These are phyloP conservation scores for Pythium myriotylum DNA, from an alignment of 352 stramenopile genomes.

Conservation along the genomic window DNA sequence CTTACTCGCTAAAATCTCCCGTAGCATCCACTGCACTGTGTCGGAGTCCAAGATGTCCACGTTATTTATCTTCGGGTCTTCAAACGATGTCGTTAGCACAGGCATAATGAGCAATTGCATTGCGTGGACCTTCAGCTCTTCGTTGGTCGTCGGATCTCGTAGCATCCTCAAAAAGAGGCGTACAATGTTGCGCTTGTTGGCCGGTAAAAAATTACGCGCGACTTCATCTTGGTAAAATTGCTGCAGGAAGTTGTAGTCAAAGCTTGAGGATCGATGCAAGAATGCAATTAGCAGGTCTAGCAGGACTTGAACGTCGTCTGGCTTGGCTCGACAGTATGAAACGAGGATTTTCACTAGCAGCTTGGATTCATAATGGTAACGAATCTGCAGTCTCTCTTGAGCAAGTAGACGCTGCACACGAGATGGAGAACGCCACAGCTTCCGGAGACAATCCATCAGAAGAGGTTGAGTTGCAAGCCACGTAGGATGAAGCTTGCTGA, in stretches of 20 bases:
- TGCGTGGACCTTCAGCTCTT: conserved; percentile 93
- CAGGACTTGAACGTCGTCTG: conserved; percentile 95
- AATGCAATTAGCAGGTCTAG: conserved; percentile 96
- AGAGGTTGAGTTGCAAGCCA: conserved; percentile 90
- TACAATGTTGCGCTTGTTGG: conserved; percentile 86
- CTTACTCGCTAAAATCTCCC: conserved; percentile 87
- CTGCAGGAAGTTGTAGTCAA: conserved; percentile 96
- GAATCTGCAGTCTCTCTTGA: conserved; percentile 82
- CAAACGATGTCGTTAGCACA: conserved; percentile 88
- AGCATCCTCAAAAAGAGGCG: conserved; percentile 90
- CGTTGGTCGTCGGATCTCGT: conserved; percentile 48
- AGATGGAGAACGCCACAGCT: conserved; percentile 92
- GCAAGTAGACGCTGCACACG: conserved; percentile 70
- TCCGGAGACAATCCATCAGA: conserved; percentile 93
- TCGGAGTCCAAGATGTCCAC: conserved; percentile 86
- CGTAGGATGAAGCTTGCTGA: conserved; percentile 87
- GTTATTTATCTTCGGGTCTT: conserved; percentile 76
- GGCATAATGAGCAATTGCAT: conserved; percentile 95
- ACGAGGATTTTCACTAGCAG: conserved; percentile 95
- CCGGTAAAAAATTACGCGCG: conserved; percentile 54
- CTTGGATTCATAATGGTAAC: conserved; percentile 96
- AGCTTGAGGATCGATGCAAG: conserved; percentile 85
- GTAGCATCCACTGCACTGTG: conserved; percentile 88
- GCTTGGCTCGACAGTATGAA: conserved; percentile 90
- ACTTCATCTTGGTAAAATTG: conserved; percentile 89